Evolutionary conservation across 2,329 filamentous ascomycete species (phyloP).

Genomic region (Trichoderma guizhouense): DNA sequence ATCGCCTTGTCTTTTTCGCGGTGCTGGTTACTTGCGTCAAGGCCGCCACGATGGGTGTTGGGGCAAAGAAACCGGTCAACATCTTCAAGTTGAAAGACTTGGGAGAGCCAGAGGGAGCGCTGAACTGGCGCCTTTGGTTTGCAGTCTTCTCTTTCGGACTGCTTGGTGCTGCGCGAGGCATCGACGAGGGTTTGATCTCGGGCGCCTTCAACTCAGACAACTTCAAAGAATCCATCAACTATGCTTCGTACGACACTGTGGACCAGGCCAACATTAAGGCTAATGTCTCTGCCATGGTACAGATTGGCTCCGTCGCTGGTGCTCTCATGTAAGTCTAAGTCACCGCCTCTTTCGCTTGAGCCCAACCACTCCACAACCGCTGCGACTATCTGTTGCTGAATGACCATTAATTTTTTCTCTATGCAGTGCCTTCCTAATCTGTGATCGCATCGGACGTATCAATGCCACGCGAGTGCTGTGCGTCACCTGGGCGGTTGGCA

Average conservation of each 20-base stretch:
- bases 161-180: conserved; percentile 71
- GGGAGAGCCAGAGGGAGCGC: conserved; percentile 64
- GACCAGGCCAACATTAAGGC: conserved; percentile 66
- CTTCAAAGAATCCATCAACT: conserved; percentile 59
- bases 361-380: background rate
- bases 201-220: conserved; percentile 66
- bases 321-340: conserved; percentile 53
- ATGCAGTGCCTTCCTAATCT: conserved; percentile 54
- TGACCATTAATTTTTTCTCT: background rate
- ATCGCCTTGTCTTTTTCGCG: background rate
- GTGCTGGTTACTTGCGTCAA: conserved; percentile 1
- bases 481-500: conserved; percentile 55
- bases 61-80: conserved; percentile 54
- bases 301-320: conserved; percentile 71
- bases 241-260: conserved; percentile 48
- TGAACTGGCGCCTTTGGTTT: conserved; percentile 79
- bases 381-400: conserved; percentile 4
- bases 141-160: conserved; percentile 71
- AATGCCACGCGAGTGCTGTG: conserved; percentile 60
- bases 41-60: conserved; percentile 43
- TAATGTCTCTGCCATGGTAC: conserved; percentile 79
- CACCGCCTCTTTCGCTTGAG: background rate
- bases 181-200: conserved; percentile 78
- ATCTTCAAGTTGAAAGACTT: conserved; percentile 63
- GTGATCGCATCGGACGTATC: conserved; percentile 60